phyloP scores from a whole-genome alignment of 2,329 filamentous ascomycete species.

The Tolypocladium album region DNA sequence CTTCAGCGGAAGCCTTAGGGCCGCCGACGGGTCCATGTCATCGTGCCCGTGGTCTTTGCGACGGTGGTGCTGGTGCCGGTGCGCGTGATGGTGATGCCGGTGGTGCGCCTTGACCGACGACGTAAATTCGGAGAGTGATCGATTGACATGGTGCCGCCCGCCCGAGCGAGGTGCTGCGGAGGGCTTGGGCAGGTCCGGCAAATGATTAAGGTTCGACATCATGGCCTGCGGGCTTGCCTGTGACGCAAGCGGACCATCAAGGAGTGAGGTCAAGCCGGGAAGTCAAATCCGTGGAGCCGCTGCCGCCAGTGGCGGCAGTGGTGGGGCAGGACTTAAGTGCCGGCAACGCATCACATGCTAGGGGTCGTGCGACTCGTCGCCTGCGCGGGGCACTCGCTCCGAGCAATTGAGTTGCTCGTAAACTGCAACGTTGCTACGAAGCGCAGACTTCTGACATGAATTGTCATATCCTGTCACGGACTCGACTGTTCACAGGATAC shows the following conservation, averaged over 20 bases:
- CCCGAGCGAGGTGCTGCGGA: conserved; percentile 10
- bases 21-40: conserved; percentile 13
- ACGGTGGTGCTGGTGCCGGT: conserved; percentile 22
- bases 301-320: neutral
- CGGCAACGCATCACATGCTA: conserved; percentile 1
- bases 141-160: conserved; percentile 40
- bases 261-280: neutral
- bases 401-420: neutral
- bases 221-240: neutral
- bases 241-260: conserved; percentile 3
- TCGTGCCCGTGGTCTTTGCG: conserved; percentile 18
- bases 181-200: conserved; percentile 8
- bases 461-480: too few species aligned
- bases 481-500: too few species aligned
- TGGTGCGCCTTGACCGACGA: conserved; percentile 33
- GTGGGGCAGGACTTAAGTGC: neutral
- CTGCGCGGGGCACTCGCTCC: too few species aligned
- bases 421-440: neutral
- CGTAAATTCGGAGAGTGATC: conserved; percentile 44
- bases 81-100: conserved; percentile 15
- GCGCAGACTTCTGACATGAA: neutral
- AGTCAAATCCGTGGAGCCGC: neutral
- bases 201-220: conserved; percentile 7
- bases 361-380: too few species aligned
- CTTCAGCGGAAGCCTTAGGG: conserved; percentile 16